Evolutionary conservation across 2,329 filamentous ascomycete genomes (phyloP).

Genomic region (Penicillium janthinellum): DNA sequence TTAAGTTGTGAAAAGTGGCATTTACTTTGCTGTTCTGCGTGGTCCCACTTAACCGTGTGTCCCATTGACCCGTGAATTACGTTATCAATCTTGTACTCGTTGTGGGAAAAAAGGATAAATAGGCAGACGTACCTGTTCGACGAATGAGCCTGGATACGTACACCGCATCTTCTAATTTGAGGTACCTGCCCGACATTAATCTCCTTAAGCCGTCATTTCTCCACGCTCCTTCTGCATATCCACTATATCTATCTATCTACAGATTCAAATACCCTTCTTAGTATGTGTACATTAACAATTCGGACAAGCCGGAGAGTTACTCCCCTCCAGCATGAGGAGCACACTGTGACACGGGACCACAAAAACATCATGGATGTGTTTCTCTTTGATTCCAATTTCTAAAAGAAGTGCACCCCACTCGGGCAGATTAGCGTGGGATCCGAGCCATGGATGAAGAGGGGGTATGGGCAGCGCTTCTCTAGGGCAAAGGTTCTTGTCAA

Average conservation of each 20-base stretch:
- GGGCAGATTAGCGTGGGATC: not conserved
- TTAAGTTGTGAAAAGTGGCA: too few relatives aligned
- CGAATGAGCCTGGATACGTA: not conserved
- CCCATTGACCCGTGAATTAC: too few relatives aligned
- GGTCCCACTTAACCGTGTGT: too few relatives aligned
- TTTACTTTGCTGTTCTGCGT: too few relatives aligned
- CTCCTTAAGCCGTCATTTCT: not conserved
- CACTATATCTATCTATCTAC: not conserved
- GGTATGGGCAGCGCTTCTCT: conserved; percentile 10
- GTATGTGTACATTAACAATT: too few relatives aligned
- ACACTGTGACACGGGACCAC: not conserved
- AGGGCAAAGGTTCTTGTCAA: conserved; percentile 1
- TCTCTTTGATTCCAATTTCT: not conserved
- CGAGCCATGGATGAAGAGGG: conserved; percentile 4
- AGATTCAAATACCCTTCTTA: too few relatives aligned
- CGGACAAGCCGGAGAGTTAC: not conserved
- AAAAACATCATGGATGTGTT: not conserved
- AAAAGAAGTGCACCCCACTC: not conserved
- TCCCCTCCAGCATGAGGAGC: not conserved
- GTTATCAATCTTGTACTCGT: too few relatives aligned
- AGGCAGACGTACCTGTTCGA: not conserved
- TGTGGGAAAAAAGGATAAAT: too few relatives aligned
- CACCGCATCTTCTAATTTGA: not conserved
- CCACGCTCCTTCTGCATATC: not conserved
- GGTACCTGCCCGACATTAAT: not conserved